Conservation (phyloP, 2,329 filamentous ascomycete genomes). For the Xylariaceae sp. region DNA sequence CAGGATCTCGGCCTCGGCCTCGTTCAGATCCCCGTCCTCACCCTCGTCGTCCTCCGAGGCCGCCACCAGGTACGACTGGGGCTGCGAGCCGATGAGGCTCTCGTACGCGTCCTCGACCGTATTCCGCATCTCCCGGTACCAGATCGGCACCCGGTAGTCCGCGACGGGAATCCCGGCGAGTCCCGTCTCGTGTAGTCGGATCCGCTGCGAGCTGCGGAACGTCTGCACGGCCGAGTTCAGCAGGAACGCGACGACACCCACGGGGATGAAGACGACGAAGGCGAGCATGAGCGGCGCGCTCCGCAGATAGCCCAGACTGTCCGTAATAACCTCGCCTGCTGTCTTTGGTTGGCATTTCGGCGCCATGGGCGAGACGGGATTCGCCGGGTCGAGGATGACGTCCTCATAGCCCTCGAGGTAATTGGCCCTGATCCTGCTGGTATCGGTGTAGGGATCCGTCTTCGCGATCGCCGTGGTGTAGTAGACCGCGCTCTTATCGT, state of each 20-base stretch:
- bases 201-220: conserved; percentile 72
- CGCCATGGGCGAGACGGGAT: conserved; percentile 59
- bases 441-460: conserved; percentile 74
- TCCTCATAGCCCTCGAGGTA: conserved; percentile 74
- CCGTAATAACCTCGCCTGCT: conserved; percentile 38
- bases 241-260: conserved; percentile 72
- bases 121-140: conserved; percentile 74
- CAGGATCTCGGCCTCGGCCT: conserved; percentile 43
- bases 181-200: conserved; percentile 74
- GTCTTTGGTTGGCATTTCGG: conserved; percentile 32
- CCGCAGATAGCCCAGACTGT: conserved; percentile 44
- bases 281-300: conserved; percentile 66
- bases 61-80: conserved; percentile 69
- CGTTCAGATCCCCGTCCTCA: conserved; percentile 40
- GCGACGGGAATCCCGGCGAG: conserved; percentile 67
- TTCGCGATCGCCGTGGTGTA: conserved; percentile 81
- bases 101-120: conserved; percentile 80
- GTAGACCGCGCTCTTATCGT: conserved; percentile 80
- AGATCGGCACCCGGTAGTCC: conserved; percentile 74
- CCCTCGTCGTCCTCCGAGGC: conserved; percentile 54
- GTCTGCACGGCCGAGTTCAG: conserved; percentile 78
- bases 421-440: conserved; percentile 69
- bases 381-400: conserved; percentile 71
- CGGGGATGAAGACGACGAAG: conserved; percentile 70
- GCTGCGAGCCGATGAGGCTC: conserved; percentile 68